Evolutionary conservation across 2,329 filamentous ascomycete species (phyloP).

Genomic region (Knoxdaviesia capensis): DNA sequence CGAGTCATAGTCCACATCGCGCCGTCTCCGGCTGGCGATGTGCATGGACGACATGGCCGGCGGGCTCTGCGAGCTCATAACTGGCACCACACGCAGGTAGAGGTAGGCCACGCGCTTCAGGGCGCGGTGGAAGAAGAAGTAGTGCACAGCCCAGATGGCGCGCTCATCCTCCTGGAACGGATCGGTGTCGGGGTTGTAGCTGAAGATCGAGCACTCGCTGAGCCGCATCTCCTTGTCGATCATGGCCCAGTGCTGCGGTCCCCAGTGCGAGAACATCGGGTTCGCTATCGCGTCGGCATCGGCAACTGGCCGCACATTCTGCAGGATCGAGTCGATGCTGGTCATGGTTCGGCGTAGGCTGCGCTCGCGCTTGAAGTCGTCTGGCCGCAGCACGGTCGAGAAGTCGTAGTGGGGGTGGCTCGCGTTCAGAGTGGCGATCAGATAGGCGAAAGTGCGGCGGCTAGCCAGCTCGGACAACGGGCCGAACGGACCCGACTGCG

Average conservation of each 20-base stretch:
- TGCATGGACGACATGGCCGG: conserved; percentile 12
- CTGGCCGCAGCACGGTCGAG: conserved; percentile 71
- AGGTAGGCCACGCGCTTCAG: conserved; percentile 87
- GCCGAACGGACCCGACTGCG: conserved; percentile 78
- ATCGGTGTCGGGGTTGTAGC: conserved; percentile 74
- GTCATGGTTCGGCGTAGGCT: conserved; percentile 67
- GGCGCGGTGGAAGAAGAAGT: conserved; percentile 92
- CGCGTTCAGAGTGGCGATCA: conserved; percentile 91
- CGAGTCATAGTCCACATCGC: not conserved
- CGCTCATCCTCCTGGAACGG: conserved; percentile 84
- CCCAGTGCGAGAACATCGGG: conserved; percentile 35
- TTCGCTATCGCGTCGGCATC: conserved; percentile 12
- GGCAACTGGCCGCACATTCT: conserved; percentile 53
- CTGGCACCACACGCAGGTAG: conserved; percentile 74
- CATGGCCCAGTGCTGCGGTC: conserved; percentile 74
- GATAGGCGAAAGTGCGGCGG: conserved; percentile 80
- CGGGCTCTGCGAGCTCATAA: conserved; percentile 43
- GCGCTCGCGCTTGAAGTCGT: conserved; percentile 75
- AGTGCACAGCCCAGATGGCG: conserved; percentile 86
- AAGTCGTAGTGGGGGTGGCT: conserved; percentile 89
- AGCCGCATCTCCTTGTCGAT: conserved; percentile 91
- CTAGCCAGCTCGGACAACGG: conserved; percentile 74
- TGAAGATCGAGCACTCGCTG: conserved; percentile 74
- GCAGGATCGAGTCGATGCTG: conserved; percentile 69
- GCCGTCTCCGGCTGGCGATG: not conserved